Conservation (phyloP, 2,329 filamentous ascomycete genomes). For the Aciculosporium take region DNA sequence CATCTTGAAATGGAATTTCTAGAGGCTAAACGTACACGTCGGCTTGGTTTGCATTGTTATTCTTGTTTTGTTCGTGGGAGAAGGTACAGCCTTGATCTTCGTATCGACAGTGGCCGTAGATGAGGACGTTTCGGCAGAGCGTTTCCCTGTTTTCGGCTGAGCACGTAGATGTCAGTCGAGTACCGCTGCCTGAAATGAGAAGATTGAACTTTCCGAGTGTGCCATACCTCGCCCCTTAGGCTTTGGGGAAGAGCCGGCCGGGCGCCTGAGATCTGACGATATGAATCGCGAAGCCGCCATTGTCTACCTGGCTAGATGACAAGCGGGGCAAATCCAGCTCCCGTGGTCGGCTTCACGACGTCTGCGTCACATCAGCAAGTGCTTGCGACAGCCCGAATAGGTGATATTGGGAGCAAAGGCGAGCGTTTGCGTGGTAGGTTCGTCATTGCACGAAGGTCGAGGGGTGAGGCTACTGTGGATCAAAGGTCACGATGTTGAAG, state of each 20-base stretch:
- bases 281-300: conserved; percentile 34
- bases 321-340: conserved; percentile 16
- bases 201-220: not conserved
- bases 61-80: conserved; percentile 67
- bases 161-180: conserved; percentile 2
- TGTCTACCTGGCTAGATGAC: conserved; percentile 19
- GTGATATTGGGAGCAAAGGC: not conserved
- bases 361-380: conserved; percentile 15
- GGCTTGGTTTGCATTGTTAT: conserved; percentile 24
- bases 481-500: not conserved
- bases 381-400: conserved; percentile 2
- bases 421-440: not conserved
- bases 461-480: conserved; percentile 1
- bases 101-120: conserved; percentile 86
- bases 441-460: not conserved
- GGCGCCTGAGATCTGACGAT: conserved; percentile 33
- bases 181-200: not conserved
- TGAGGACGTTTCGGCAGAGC: conserved; percentile 79
- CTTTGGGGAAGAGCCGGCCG: conserved; percentile 38
- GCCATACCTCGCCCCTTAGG: conserved; percentile 40
- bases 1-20: no score
- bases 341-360: conserved; percentile 28
- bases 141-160: conserved; percentile 68
- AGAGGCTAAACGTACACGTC: conserved; percentile 32
- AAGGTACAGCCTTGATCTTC: conserved; percentile 85